Percentiles rank a stretch among this genome's conserved stretches.
phyloP scores from a whole-genome alignment of 345 rosid genomes.

The Arabidopsis thaliana region TAIR10.1 NC_003075.7:9585001-9585500 shows the following conservation, averaged over 20 bases:
- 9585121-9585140: not conserved
- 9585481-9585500: slow-evolving; percentile 23
- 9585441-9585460: not conserved
- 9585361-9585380: not conserved
- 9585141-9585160: not conserved
- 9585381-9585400: not conserved
- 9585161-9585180: not conserved
- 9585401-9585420: not conserved
- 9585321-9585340: not conserved
- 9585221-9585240: not conserved
- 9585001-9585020: slow-evolving; percentile 49
- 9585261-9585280: not conserved
- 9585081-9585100: slow-evolving; percentile 15
- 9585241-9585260: not conserved
- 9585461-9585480: slow-evolving; percentile 33
- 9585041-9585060: slow-evolving; percentile 8
- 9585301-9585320: not conserved
- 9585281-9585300: not conserved
- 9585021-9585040: slow-evolving; percentile 5
- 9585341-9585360: not conserved
- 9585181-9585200: not conserved
- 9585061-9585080: not conserved
- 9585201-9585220: not conserved
- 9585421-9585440: slow-evolving; percentile 7
- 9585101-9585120: slow-evolving; percentile 1